Percentiles rank a stretch among this genome's conserved stretches.
Conservation (phyloP, 768 basidiomycete species). For the Tricholoma sp. region DNA sequence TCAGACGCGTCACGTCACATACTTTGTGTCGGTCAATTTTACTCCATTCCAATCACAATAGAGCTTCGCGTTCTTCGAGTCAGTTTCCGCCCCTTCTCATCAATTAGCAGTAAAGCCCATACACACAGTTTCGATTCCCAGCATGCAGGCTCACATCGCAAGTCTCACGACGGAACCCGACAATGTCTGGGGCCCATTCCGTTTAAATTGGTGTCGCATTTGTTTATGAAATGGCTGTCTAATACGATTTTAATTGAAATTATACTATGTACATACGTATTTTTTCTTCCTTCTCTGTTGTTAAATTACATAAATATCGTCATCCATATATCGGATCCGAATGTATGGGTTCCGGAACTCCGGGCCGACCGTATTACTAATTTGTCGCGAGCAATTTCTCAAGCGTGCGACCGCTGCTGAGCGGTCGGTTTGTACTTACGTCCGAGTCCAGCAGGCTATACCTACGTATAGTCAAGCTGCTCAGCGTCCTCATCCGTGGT, state of each 20-base stretch:
- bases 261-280: not conserved
- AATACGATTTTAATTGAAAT: not conserved
- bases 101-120: constrained; percentile 18
- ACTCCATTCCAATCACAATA: too few relatives aligned
- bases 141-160: constrained; percentile 23
- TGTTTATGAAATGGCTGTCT: constrained; percentile 43
- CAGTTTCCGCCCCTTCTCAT: constrained; percentile 23
- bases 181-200: too few relatives aligned
- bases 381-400: not conserved
- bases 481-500: not conserved
- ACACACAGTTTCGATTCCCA: constrained; percentile 16
- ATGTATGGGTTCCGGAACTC: not conserved
- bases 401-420: too few relatives aligned
- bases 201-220: constrained; percentile 44
- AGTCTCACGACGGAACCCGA: constrained; percentile 36
- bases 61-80: too few relatives aligned
- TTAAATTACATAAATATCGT: not conserved
- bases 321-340: not conserved
- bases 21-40: too few relatives aligned
- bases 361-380: not conserved
- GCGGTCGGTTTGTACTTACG: too few relatives aligned
- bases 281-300: not conserved
- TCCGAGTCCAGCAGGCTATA: not conserved
- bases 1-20: too few relatives aligned
- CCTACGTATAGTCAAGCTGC: not conserved